These are phyloP conservation scores for Coemansia sp. DNA, from an alignment of 192 early-diverging fungal genomes.

Conservation along the genomic window DNA sequence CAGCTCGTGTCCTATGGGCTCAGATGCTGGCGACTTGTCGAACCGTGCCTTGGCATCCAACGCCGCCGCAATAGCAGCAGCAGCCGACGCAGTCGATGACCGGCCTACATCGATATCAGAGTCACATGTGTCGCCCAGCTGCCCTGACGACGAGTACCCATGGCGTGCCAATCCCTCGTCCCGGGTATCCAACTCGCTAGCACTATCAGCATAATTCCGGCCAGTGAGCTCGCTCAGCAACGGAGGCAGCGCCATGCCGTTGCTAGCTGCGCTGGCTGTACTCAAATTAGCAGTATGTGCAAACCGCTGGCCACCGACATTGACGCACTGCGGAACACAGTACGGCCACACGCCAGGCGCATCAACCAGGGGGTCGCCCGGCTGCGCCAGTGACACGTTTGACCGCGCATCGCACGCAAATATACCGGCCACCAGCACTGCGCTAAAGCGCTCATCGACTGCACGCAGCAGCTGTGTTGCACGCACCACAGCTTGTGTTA, in stretches of 20 bases:
- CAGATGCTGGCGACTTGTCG: constrained; percentile 15
- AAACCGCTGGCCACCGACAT: constrained; percentile 21
- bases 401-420: constrained; percentile 37
- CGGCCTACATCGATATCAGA: constrained; percentile 23
- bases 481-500: constrained; percentile 24
- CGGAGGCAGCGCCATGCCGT: constrained; percentile 1
- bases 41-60: constrained; percentile 33
- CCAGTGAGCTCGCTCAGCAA: background rate
- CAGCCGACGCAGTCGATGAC: constrained; percentile 17
- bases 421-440: constrained; percentile 43
- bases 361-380: constrained; percentile 36
- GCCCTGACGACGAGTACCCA: constrained; percentile 7
- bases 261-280: constrained; percentile 38
- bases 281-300: constrained; percentile 32
- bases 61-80: constrained; percentile 21
- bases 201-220: background rate
- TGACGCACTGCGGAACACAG: background rate
- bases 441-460: constrained; percentile 39
- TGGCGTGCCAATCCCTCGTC: constrained; percentile 4
- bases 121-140: constrained; percentile 9
- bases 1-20: constrained; percentile 15
- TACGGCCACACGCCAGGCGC: constrained; percentile 20
- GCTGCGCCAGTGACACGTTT: constrained; percentile 35
- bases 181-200: background rate
- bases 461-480: constrained; percentile 44